Base-by-base conservation (phyloP, 129 eudicot species). In the Helichrysum umbraculigerum region DNA sequence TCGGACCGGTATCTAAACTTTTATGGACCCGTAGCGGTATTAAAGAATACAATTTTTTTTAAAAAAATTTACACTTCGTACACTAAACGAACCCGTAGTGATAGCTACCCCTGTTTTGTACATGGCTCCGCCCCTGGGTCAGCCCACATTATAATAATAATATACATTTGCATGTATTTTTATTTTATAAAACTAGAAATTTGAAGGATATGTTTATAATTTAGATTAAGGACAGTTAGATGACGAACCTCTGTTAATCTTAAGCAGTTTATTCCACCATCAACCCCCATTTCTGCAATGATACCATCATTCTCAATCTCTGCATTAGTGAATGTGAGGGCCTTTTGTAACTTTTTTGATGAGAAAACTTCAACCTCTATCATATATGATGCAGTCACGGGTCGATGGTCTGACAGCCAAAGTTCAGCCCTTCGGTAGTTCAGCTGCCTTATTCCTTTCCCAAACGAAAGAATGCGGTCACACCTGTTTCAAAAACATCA, bases 291-390 rank as follows among this genome's bases (percentile, higher is more conserved):
- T 56, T 78, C 84, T 8, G 83, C 37, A 34, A 86, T 74, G 29
- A 83, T 72, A 28, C 73, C 86, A 35, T 86, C 82, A 20, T 84
- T 79, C 68, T 88, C 90, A 62, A 94, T 75, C 86, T 94, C 99
- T 35, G 99, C 97, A 81, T 94, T 87, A 44, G 97, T 91, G 67
- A 91, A 83, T 63, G 93, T 91, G 69, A 94, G 97, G 25, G 97
- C 99, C 54, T 88, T 85, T 47, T 94, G 92, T 84, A 94, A 71
- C 82, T 85, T 94, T 72, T 85, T 81, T 63, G 97, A 81, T 35
- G 83, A 88, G 83, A 91, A 94, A 60, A 82, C 97, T 84, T 94
- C 99, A 51, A 94, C 92, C 72, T 94, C 96, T 50, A 91, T 86
- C 86, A 83, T 81, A 80, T 85, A 91, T 17, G 81, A 32, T 16